phyloP scores from a whole-genome alignment of 192 early-diverging fungal genomes.

The Gonapodya sp. region DNA sequence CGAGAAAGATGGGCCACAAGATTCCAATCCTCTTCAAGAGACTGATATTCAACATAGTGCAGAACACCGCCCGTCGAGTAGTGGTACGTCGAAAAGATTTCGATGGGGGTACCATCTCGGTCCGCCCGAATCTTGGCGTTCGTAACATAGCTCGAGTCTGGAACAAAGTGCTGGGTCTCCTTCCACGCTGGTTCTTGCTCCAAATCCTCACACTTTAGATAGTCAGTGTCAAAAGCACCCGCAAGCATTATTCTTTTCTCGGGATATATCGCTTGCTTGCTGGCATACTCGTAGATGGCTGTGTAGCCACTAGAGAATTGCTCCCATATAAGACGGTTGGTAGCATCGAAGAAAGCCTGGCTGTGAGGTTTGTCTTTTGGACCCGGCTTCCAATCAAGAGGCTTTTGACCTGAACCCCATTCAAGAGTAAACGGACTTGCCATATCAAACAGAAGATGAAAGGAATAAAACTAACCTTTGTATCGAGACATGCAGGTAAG shows the following conservation, averaged over 20 bases:
- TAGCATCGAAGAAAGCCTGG: slow-evolving; percentile 16
- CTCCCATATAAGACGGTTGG: slow-evolving; percentile 18
- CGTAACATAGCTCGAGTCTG: neutral
- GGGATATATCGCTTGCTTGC: slow-evolving; percentile 17
- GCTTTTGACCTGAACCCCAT: slow-evolving; percentile 17
- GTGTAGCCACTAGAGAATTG: slow-evolving; percentile 20
- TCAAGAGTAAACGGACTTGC: slow-evolving; percentile 9
- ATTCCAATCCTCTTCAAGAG: slow-evolving; percentile 2
- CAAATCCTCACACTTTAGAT: slow-evolving; percentile 14
- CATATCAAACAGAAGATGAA: slow-evolving; percentile 8
- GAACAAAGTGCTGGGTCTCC: slow-evolving; percentile 13
- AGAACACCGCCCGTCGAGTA: slow-evolving; percentile 6
- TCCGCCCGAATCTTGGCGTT: neutral
- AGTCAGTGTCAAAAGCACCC: slow-evolving; percentile 11
- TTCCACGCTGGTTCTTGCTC: slow-evolving; percentile 12
- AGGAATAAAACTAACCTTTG: slow-evolving; percentile 4
- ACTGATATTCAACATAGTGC: slow-evolving; percentile 11
- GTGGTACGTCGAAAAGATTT: slow-evolving; percentile 13
- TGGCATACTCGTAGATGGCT: slow-evolving; percentile 23
- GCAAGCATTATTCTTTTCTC: slow-evolving; percentile 10
- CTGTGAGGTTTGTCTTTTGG: slow-evolving; percentile 21
- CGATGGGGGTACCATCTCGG: neutral
- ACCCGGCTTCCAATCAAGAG: slow-evolving; percentile 26
- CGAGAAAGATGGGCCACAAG: slow-evolving; percentile 17
- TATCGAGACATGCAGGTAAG: slow-evolving; percentile 9